These are phyloP conservation scores for Misopates orontium DNA, from an alignment of 257 asterid genomes.

Conservation along the genomic window DNA sequence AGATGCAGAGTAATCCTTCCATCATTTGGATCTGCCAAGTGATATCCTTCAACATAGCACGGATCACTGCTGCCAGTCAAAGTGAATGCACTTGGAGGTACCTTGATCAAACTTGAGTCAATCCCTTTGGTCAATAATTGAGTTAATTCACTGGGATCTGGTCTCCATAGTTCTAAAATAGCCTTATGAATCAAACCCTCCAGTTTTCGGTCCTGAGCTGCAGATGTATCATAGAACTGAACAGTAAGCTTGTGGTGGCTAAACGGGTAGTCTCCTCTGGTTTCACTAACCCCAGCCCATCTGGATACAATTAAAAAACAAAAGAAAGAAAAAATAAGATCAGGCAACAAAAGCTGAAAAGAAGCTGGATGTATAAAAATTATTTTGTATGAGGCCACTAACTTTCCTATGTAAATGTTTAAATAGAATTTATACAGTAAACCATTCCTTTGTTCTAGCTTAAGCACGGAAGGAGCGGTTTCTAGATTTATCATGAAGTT, in stretches of 20 bases:
- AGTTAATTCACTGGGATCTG: constrained; percentile 81
- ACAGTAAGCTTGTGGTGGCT: constrained; percentile 92
- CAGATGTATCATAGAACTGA: constrained; percentile 81
- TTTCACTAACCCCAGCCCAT: constrained; percentile 84
- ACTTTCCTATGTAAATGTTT: background rate
- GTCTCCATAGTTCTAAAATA: constrained; percentile 88
- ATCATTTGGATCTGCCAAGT: constrained; percentile 85
- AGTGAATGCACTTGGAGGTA: constrained; percentile 74
- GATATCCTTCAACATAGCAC: constrained; percentile 90
- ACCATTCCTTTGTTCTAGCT: constrained; percentile 14
- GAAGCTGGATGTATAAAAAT: background rate
- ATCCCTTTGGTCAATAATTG: constrained; percentile 67
- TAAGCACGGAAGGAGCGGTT: constrained; percentile 11
- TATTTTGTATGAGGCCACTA: background rate
- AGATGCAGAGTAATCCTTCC: constrained; percentile 85
- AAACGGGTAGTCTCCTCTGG: constrained; percentile 89
- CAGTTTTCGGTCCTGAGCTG: constrained; percentile 91
- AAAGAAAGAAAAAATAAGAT: constrained; percentile 28
- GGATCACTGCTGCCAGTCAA: constrained; percentile 95
- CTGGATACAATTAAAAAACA: constrained; percentile 29
- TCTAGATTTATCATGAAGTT: background rate
- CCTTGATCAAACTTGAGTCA: constrained; percentile 64
- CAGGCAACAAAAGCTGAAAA: constrained; percentile 18
- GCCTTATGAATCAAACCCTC: constrained; percentile 93
- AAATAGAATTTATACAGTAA: constrained; percentile 5